These are phyloP conservation scores for Quercus tomentella DNA, from an alignment of 331 rosid species.

Conservation along the genomic window DNA sequence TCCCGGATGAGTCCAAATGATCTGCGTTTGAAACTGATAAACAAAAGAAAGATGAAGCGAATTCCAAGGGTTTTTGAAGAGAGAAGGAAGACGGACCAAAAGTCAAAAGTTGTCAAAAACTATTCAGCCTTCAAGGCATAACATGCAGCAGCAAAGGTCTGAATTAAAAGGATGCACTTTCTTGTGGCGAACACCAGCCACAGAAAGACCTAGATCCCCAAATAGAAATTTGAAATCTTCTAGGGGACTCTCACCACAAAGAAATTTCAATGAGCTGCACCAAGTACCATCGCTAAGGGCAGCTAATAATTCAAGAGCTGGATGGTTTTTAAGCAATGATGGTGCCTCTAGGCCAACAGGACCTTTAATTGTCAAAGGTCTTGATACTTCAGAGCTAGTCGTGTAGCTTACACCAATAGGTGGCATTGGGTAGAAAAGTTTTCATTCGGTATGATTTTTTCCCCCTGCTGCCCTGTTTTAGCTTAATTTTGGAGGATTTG, in stretches of 20 bases:
- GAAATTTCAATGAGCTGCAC: slow-evolving; percentile 23
- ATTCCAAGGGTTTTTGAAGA: slow-evolving; percentile 21
- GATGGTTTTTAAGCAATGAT: slow-evolving; percentile 27
- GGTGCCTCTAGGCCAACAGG: slow-evolving; percentile 28
- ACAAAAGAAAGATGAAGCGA: slow-evolving; percentile 32
- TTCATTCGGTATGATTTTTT: slow-evolving; percentile 25
- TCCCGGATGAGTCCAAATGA: slow-evolving; percentile 36
- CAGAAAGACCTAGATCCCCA: slow-evolving; percentile 41
- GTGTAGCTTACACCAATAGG: slow-evolving; percentile 22
- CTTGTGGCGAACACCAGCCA: slow-evolving; percentile 15
- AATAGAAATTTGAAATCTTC: slow-evolving; percentile 23
- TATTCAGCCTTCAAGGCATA: slow-evolving; percentile 18
- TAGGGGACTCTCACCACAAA: slow-evolving; percentile 24
- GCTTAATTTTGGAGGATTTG: neutral
- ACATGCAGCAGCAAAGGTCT: slow-evolving; percentile 17
- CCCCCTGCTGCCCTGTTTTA: neutral
- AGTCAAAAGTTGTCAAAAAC: slow-evolving; percentile 20
- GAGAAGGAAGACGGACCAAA: slow-evolving; percentile 16
- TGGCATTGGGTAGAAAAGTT: slow-evolving; percentile 25
- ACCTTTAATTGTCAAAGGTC: slow-evolving; percentile 17
- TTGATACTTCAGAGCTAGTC: slow-evolving; percentile 26
- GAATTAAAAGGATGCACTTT: slow-evolving; percentile 21
- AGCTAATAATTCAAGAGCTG: slow-evolving; percentile 27
- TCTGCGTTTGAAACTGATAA: slow-evolving; percentile 51
- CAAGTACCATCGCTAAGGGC: slow-evolving; percentile 24